Conservation (phyloP, 2,329 filamentous ascomycete species). For the Sporothrix globosa region DNA sequence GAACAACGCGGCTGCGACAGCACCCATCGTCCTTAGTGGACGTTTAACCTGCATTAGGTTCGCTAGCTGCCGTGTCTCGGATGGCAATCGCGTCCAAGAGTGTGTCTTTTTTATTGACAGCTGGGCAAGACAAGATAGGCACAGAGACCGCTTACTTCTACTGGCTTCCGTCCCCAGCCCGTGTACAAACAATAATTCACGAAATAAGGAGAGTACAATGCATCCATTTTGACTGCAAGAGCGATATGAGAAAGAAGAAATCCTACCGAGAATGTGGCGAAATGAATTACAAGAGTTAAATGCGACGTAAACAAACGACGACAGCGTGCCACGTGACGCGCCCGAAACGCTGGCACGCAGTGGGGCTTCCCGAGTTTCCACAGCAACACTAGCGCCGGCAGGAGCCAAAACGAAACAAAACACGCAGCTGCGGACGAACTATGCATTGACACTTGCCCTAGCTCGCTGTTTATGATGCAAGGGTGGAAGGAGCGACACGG, state of each 20-base stretch:
- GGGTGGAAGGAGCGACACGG: slow-evolving; percentile 23
- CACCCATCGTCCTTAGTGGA: neutral
- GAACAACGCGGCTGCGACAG: neutral
- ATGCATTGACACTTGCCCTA: neutral
- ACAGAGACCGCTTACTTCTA: neutral
- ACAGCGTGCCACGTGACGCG: slow-evolving; percentile 30
- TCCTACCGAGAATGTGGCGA: neutral
- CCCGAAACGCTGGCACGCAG: neutral
- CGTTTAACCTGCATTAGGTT: slow-evolving; percentile 22
- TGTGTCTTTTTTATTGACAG: neutral
- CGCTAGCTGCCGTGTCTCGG: slow-evolving; percentile 23
- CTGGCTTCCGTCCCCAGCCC: neutral
- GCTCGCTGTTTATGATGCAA: slow-evolving; percentile 11
- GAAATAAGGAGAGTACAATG: neutral
- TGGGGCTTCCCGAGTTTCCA: slow-evolving; percentile 25
- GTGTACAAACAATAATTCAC: slow-evolving; percentile 10
- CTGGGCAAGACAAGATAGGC: neutral
- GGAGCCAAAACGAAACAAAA: slow-evolving; percentile 4
- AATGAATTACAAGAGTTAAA: neutral
- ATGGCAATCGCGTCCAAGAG: neutral
- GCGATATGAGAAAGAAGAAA: neutral
- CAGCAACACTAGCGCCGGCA: slow-evolving; percentile 31
- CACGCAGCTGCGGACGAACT: neutral
- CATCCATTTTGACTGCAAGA: neutral
- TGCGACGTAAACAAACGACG: neutral